Evolutionary conservation across 352 stramenopile species (phyloP).

Genomic region (Peronosclerospora sorghi): DNA sequence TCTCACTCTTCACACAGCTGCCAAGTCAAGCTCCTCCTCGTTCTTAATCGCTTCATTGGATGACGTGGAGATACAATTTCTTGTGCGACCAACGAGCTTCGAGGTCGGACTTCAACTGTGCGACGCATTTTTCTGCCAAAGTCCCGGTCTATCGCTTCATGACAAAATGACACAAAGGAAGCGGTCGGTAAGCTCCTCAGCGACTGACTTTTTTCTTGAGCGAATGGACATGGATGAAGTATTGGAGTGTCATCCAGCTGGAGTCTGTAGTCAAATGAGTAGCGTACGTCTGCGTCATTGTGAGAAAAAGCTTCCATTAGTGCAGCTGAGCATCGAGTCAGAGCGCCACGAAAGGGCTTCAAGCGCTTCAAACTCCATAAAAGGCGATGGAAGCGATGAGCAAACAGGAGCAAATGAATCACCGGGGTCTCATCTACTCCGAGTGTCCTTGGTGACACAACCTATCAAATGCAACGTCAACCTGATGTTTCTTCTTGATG

Average conservation of each 20-base stretch:
- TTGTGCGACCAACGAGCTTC: conserved; percentile 51
- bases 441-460: conserved; percentile 64
- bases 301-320: conserved; percentile 52
- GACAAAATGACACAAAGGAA: conserved; percentile 8
- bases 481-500: conserved; percentile 55
- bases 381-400: conserved; percentile 6
- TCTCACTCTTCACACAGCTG: conserved; percentile 4
- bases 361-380: conserved; percentile 9
- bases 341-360: conserved; percentile 15
- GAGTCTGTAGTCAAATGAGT: conserved; percentile 57
- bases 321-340: conserved; percentile 54
- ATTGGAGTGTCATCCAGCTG: conserved; percentile 45
- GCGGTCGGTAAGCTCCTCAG: conserved; percentile 13
- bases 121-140: conserved; percentile 56
- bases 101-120: conserved; percentile 59
- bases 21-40: conserved; percentile 7
- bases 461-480: conserved; percentile 75
- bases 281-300: conserved; percentile 58
- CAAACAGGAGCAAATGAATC: conserved; percentile 1
- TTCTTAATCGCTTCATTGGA: conserved; percentile 42
- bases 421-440: conserved; percentile 24
- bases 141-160: conserved; percentile 7
- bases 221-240: conserved; percentile 71
- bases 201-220: conserved; percentile 48
- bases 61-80: conserved; percentile 59